A percentile compares a stretch with the other conserved stretches of the same genome.
Evolutionary conservation across 768 basidiomycete species (phyloP).

Genomic region (Harrya chromipes): DNA sequence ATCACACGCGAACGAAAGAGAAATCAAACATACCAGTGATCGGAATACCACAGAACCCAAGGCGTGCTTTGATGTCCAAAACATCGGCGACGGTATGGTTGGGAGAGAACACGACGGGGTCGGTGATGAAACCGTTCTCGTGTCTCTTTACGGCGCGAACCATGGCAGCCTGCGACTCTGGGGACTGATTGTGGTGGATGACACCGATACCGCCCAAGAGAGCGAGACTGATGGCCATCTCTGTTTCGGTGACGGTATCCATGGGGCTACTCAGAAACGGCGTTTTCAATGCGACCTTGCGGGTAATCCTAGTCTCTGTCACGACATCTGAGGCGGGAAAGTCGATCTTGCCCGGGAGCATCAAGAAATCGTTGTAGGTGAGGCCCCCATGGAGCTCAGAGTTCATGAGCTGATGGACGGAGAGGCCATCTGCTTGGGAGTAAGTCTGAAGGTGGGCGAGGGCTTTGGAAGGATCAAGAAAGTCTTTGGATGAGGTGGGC

Average conservation of each 20-base stretch:
- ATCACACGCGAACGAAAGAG: slow-evolving; percentile 35
- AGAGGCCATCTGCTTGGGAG: slow-evolving; percentile 73
- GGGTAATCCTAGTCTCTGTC: slow-evolving; percentile 84
- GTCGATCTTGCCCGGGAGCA: slow-evolving; percentile 94
- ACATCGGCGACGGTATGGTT: slow-evolving; percentile 81
- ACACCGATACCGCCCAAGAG: slow-evolving; percentile 96
- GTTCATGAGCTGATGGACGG: slow-evolving; percentile 84
- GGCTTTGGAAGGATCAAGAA: slow-evolving; percentile 71
- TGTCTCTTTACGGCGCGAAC: slow-evolving; percentile 97
- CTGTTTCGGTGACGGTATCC: slow-evolving; percentile 97
- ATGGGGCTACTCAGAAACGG: slow-evolving; percentile 98
- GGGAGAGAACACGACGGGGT: slow-evolving; percentile 87
- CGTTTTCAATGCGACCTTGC: slow-evolving; percentile 88
- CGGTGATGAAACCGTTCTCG: slow-evolving; percentile 97
- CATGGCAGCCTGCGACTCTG: slow-evolving; percentile 91
- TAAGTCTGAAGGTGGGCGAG: slow-evolving; percentile 76
- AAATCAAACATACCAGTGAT: slow-evolving; percentile 79
- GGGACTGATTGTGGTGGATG: slow-evolving; percentile 92
- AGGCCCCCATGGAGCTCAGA: slow-evolving; percentile 83
- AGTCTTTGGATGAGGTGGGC: slow-evolving; percentile 31
- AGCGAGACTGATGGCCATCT: slow-evolving; percentile 93
- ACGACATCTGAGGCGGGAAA: slow-evolving; percentile 80
- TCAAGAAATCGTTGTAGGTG: slow-evolving; percentile 96
- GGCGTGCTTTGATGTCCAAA: slow-evolving; percentile 84
- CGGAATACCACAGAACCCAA: slow-evolving; percentile 96